Conservation (phyloP, 2,329 filamentous ascomycete species). For the Exserohilum rostratum region DNA sequence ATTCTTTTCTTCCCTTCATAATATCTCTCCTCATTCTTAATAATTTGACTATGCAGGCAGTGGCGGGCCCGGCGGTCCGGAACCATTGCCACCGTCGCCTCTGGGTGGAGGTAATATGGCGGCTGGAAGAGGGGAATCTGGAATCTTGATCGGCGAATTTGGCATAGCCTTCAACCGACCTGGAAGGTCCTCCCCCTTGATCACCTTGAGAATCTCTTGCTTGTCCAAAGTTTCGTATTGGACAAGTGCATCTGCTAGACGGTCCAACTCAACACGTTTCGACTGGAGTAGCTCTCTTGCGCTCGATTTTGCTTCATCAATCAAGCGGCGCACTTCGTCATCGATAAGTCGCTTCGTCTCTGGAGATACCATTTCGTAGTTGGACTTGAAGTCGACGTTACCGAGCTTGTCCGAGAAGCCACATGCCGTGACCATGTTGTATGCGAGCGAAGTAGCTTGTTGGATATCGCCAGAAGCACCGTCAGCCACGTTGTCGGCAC, state of each 20-base stretch:
- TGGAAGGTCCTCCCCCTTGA: slow-evolving; percentile 81
- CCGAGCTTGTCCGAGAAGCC: slow-evolving; percentile 90
- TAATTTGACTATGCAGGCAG: slow-evolving; percentile 24
- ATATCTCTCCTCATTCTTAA: neutral
- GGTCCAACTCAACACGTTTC: slow-evolving; percentile 83
- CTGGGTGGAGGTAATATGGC: slow-evolving; percentile 27
- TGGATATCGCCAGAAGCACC: slow-evolving; percentile 85
- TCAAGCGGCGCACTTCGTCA: slow-evolving; percentile 80
- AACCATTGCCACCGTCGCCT: slow-evolving; percentile 18
- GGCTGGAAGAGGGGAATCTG: slow-evolving; percentile 51
- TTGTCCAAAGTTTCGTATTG: slow-evolving; percentile 93
- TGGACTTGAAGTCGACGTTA: slow-evolving; percentile 83
- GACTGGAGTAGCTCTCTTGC: slow-evolving; percentile 73
- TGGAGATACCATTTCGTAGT: slow-evolving; percentile 81
- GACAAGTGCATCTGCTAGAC: slow-evolving; percentile 85
- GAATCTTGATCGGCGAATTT: slow-evolving; percentile 70
- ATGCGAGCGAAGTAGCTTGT: slow-evolving; percentile 79
- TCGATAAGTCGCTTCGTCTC: slow-evolving; percentile 89
- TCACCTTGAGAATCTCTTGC: slow-evolving; percentile 87
- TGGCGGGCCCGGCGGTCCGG: slow-evolving; percentile 22
- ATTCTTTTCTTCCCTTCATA: neutral
- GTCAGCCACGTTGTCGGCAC: slow-evolving; percentile 87
- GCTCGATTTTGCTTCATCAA: slow-evolving; percentile 80
- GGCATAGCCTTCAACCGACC: slow-evolving; percentile 67
- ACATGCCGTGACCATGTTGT: slow-evolving; percentile 83